A percentile compares a stretch with the other conserved stretches of the same genome.
Conservation (phyloP, 306 rosid species). For the Hylodesmum podocarpum region DNA sequence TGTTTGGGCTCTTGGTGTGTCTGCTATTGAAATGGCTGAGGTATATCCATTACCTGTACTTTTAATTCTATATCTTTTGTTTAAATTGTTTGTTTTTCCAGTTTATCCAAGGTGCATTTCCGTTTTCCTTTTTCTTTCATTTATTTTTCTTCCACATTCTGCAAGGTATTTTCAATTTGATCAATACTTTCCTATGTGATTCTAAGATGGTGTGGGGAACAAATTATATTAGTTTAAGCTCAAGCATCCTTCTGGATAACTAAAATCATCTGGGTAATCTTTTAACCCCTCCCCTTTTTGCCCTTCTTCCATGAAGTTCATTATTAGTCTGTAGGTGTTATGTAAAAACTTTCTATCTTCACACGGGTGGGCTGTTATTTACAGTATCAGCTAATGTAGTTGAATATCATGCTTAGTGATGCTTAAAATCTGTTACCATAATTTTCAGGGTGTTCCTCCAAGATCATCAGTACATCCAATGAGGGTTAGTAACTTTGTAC, state of each 20-base stretch:
- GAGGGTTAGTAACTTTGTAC: conserved; percentile 68
- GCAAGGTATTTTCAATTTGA: conserved; percentile 5
- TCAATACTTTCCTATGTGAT: neutral
- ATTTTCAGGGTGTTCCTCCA: conserved; percentile 96
- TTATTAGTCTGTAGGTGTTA: neutral
- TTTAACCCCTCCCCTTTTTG: neutral
- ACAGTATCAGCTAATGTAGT: conserved; percentile 19
- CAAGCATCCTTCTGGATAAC: neutral
- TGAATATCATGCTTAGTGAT: conserved; percentile 18
- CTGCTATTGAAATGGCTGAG: conserved; percentile 99
- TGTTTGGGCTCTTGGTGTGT: conserved; percentile 99
- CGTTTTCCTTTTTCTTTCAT: neutral
- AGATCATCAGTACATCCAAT: conserved; percentile 95
- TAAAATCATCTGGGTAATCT: neutral
- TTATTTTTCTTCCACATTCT: neutral
- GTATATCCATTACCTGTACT: conserved; percentile 42
- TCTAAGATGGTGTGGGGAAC: conserved; percentile 7
- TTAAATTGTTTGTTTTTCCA: conserved; percentile 5
- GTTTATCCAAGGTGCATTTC: neutral
- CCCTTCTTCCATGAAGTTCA: conserved; percentile 11
- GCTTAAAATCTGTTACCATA: conserved; percentile 12
- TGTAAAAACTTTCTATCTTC: neutral
- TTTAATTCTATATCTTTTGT: neutral
- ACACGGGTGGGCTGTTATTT: conserved; percentile 13
- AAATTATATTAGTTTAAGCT: neutral